phyloP scores from a whole-genome alignment of 1,284 basidiomycete genomes.

The Ustilago bromivora region DNA sequence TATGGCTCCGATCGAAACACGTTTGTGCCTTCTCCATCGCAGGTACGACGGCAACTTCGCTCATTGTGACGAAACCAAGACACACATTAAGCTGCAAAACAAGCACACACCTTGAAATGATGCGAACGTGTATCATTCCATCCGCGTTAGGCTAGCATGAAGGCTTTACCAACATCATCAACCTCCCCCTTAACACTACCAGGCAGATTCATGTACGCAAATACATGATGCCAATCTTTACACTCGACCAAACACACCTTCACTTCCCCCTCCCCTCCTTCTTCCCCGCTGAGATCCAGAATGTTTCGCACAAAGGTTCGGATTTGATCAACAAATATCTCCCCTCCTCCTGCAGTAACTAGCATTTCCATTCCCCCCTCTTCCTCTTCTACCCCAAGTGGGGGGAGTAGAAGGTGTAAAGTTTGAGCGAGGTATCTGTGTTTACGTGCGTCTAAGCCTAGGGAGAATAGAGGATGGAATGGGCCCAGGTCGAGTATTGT shows the following conservation, averaged over 20 bases:
- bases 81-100: no score
- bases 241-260: conserved; percentile 34
- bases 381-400: not conserved
- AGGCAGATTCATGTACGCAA: conserved; percentile 35
- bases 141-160: conserved; percentile 24
- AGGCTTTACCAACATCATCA: conserved; percentile 37
- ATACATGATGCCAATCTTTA: conserved; percentile 41
- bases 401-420: conserved; percentile 13
- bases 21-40: no score
- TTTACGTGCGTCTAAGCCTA: conserved; percentile 10
- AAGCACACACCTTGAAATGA: no score
- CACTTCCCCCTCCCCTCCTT: not conserved
- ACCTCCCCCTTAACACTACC: conserved; percentile 31
- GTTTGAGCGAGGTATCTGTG: conserved; percentile 32
- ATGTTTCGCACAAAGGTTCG: conserved; percentile 20
- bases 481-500: conserved; percentile 32
- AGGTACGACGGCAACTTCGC: no score
- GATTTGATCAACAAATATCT: conserved; percentile 37
- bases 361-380: conserved; percentile 19
- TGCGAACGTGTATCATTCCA: not conserved
- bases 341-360: conserved; percentile 25
- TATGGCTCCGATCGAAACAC: no score
- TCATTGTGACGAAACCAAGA: not conserved
- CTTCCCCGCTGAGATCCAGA: not conserved
- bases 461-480: conserved; percentile 35